phyloP scores from a whole-genome alignment of 495 filamentous ascomycete genomes.

The Annulohypoxylon bovei region DNA sequence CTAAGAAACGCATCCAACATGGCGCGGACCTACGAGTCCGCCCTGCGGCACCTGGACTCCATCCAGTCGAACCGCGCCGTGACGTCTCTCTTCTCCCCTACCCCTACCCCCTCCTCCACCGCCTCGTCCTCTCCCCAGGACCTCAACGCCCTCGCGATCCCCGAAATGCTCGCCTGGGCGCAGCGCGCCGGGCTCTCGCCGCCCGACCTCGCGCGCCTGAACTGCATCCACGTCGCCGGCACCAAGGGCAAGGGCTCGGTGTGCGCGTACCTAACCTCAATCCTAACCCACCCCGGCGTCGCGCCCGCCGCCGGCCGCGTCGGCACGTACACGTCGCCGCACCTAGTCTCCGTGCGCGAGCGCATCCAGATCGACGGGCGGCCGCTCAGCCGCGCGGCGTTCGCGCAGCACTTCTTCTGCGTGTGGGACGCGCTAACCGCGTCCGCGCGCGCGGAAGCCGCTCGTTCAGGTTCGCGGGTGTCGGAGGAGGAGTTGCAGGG shows the following conservation, averaged over 20 bases:
- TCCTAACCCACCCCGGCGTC: conserved; percentile 51
- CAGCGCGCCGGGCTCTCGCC: conserved; percentile 74
- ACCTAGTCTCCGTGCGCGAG: conserved; percentile 69
- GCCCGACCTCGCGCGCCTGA: conserved; percentile 46
- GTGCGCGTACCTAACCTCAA: conserved; percentile 56
- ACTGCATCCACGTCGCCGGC: conserved; percentile 67
- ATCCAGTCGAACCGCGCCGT: conserved; percentile 80
- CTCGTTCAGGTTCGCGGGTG: background rate
- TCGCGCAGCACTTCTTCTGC: conserved; percentile 72
- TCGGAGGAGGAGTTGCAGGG: conserved; percentile 33
- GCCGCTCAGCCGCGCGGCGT: conserved; percentile 61
- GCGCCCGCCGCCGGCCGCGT: conserved; percentile 49
- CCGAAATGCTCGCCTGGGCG: conserved; percentile 87
- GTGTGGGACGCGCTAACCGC: conserved; percentile 67
- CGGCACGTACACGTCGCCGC: conserved; percentile 74
- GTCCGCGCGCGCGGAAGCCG: conserved; percentile 54
- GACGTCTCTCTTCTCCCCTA: conserved; percentile 47
- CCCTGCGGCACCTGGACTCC: conserved; percentile 67
- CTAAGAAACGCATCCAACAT: conserved; percentile 30
- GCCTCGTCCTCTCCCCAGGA: conserved; percentile 41
- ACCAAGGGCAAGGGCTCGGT: conserved; percentile 72
- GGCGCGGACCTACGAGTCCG: conserved; percentile 50
- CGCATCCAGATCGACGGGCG: conserved; percentile 68
- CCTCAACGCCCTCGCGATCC: conserved; percentile 79
- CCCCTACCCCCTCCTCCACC: conserved; percentile 10